These are phyloP conservation scores for Epichloe sibirici DNA, from an alignment of 2,329 filamentous ascomycete species.

Conservation along the genomic window DNA sequence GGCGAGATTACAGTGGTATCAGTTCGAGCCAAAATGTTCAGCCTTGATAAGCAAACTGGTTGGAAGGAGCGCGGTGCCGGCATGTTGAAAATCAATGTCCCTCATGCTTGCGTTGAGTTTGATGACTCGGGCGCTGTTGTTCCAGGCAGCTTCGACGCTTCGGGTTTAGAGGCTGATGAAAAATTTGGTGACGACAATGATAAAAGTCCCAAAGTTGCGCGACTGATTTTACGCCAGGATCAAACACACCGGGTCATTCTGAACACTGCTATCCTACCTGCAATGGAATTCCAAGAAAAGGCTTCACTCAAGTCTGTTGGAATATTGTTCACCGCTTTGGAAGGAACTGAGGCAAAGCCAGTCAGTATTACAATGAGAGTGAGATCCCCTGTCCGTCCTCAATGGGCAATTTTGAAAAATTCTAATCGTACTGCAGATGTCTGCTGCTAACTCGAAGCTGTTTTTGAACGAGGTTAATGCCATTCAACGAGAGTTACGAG, in stretches of 20 bases:
- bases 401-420: not conserved
- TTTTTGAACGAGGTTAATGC: slow-evolving; percentile 38
- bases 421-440: slow-evolving; percentile 32
- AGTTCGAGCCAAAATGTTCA: slow-evolving; percentile 74
- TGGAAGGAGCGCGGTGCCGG: slow-evolving; percentile 89
- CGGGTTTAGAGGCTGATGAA: slow-evolving; percentile 34
- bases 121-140: slow-evolving; percentile 39
- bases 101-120: slow-evolving; percentile 41
- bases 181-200: slow-evolving; percentile 17
- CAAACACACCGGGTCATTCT: slow-evolving; percentile 77
- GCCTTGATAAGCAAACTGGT: slow-evolving; percentile 55
- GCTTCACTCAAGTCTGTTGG: slow-evolving; percentile 59
- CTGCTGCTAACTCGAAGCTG: slow-evolving; percentile 37
- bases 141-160: slow-evolving; percentile 43
- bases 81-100: slow-evolving; percentile 73
- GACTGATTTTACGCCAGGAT: slow-evolving; percentile 84
- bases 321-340: slow-evolving; percentile 54
- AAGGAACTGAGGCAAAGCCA: slow-evolving; percentile 40
- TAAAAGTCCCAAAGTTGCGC: slow-evolving; percentile 38
- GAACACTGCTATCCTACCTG: slow-evolving; percentile 69
- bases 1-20: slow-evolving; percentile 64
- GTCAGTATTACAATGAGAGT: slow-evolving; percentile 52
- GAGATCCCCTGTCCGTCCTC: slow-evolving; percentile 13
- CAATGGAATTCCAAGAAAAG: slow-evolving; percentile 69
- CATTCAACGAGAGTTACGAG: slow-evolving; percentile 39